These are phyloP conservation scores for Athelia sp. DNA, from an alignment of 1,284 basidiomycete species.

Conservation along the genomic window DNA sequence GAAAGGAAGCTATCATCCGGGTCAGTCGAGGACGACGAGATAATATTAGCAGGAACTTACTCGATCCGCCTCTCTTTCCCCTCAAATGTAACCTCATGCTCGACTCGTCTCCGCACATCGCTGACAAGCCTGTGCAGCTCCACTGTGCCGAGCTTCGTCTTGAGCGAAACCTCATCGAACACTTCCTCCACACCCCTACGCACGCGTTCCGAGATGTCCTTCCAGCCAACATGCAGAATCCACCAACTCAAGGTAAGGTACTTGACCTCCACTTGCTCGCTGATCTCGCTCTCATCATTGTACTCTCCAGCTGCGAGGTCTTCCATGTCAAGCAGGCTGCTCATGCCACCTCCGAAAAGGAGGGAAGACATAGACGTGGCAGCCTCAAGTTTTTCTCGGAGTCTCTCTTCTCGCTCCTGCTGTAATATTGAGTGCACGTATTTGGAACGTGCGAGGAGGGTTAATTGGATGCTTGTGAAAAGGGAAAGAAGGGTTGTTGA, in stretches of 20 bases:
- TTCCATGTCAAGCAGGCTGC: constrained; percentile 12
- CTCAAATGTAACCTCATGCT: constrained; percentile 65
- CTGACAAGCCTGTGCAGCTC: constrained; percentile 67
- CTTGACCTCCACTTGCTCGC: constrained; percentile 65
- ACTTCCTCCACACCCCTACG: constrained; percentile 73
- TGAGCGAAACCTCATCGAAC: constrained; percentile 77
- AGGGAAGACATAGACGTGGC: constrained; percentile 32
- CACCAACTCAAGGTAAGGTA: constrained; percentile 89
- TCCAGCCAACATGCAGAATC: constrained; percentile 88
- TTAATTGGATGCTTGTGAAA: constrained; percentile 80
- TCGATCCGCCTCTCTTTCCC: constrained; percentile 52
- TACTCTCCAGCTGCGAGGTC: constrained; percentile 21
- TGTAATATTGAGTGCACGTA: constrained; percentile 73
- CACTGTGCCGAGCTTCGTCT: constrained; percentile 60
- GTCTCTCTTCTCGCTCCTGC: constrained; percentile 55
- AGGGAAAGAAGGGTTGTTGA: constrained; percentile 77
- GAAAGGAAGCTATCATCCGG: constrained; percentile 57
- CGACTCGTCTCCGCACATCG: constrained; percentile 71
- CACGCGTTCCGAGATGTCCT: constrained; percentile 71
- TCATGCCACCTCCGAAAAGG: constrained; percentile 20
- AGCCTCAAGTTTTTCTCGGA: constrained; percentile 40
- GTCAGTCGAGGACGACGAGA: not conserved
- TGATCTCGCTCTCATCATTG: constrained; percentile 28
- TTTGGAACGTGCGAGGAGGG: constrained; percentile 75
- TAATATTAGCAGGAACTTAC: constrained; percentile 26